Evolutionary conservation across 202 grass and related monocot genomes (phyloP).

Genomic region (Cymbopogon flexuosus): DNA sequence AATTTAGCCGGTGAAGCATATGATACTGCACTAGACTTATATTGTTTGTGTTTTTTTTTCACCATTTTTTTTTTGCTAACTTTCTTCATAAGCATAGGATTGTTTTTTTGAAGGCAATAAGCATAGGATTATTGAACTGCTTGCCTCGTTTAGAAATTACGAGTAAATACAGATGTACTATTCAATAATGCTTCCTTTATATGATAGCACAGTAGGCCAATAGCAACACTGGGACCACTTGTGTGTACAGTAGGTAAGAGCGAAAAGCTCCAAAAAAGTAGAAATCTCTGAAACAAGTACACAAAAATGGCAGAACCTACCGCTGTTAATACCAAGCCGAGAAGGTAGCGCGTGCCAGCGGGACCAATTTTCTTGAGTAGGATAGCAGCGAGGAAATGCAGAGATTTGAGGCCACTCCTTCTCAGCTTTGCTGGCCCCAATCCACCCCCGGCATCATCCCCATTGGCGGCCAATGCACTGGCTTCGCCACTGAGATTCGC

Average conservation of each 20-base stretch:
- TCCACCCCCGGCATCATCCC: conserved; percentile 26
- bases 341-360: conserved; percentile 57
- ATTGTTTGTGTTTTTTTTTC: background rate
- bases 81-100: background rate
- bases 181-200: background rate
- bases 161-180: background rate
- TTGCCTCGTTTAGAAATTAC: background rate
- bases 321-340: conserved; percentile 53
- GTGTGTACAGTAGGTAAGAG: background rate
- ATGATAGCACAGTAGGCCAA: conserved; percentile 7
- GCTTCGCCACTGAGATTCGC: conserved; percentile 17
- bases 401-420: conserved; percentile 58
- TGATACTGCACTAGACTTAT: background rate
- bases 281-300: background rate
- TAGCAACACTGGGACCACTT: background rate
- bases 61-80: background rate
- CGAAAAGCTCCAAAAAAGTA: background rate
- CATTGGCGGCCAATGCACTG: conserved; percentile 28
- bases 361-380: conserved; percentile 75
- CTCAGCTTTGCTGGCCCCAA: conserved; percentile 30
- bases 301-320: conserved; percentile 37
- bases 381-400: conserved; percentile 81
- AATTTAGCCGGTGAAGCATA: background rate
- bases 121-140: background rate
- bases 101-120: background rate